Conservation (phyloP, 345 rosid genomes). For the Passiflora organensis region DNA sequence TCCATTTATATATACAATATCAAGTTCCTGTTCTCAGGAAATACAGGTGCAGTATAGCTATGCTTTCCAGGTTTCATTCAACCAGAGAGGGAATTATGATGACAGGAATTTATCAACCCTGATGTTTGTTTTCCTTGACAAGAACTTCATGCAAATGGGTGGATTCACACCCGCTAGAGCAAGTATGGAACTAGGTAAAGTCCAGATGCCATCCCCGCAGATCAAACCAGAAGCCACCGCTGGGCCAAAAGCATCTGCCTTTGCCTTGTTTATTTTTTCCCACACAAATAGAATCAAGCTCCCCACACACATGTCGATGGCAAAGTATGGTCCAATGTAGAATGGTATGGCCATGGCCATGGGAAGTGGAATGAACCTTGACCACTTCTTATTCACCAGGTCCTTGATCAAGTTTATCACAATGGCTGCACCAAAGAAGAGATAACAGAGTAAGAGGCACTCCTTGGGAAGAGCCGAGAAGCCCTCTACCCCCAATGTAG, state of each 20-base stretch:
- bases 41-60: too few relatives aligned
- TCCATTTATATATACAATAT: too few relatives aligned
- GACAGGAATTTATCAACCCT: slow-evolving; percentile 10
- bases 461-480: slow-evolving; percentile 47
- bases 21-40: too few relatives aligned
- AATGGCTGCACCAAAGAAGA: slow-evolving; percentile 37
- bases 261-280: slow-evolving; percentile 33
- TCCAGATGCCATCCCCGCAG: slow-evolving; percentile 27
- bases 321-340: slow-evolving; percentile 43
- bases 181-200: slow-evolving; percentile 22
- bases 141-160: slow-evolving; percentile 25
- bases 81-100: neutral
- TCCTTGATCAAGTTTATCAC: slow-evolving; percentile 31
- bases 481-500: slow-evolving; percentile 49
- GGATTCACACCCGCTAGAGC: slow-evolving; percentile 18
- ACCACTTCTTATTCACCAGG: slow-evolving; percentile 16
- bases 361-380: slow-evolving; percentile 43
- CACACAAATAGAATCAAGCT: slow-evolving; percentile 45
- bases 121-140: slow-evolving; percentile 13
- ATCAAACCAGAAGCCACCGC: slow-evolving; percentile 27
- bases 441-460: slow-evolving; percentile 39
- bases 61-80: too few relatives aligned
- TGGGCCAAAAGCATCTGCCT: slow-evolving; percentile 25
- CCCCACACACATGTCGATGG: slow-evolving; percentile 48
- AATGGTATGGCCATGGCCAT: slow-evolving; percentile 55